Conservation (phyloP, 2,329 filamentous ascomycete species). For the Orbilia oligospora region DNA sequence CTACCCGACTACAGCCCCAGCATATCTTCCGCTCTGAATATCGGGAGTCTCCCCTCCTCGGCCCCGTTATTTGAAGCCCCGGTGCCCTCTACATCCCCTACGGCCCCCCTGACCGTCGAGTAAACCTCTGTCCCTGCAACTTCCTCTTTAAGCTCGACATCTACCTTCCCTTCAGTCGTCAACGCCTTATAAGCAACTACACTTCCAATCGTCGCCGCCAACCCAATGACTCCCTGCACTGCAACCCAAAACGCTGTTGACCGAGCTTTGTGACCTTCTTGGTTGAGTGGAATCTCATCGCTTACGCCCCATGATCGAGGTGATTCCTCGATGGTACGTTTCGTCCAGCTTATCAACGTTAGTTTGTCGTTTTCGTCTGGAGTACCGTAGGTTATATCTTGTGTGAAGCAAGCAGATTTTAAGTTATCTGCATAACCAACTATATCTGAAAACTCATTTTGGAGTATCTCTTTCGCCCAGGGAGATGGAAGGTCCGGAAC, state of each 20-base stretch:
- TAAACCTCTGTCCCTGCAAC: slow-evolving; percentile 24
- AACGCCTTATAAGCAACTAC: slow-evolving; percentile 36
- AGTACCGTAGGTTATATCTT: background rate
- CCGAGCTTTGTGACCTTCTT: slow-evolving; percentile 19
- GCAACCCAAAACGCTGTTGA: slow-evolving; percentile 38
- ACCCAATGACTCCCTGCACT: slow-evolving; percentile 25
- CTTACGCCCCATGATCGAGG: slow-evolving; percentile 19
- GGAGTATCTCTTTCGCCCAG: slow-evolving; percentile 75
- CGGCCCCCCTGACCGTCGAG: slow-evolving; percentile 2
- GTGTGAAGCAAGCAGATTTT: background rate
- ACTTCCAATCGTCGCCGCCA: slow-evolving; percentile 29
- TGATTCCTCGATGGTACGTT: slow-evolving; percentile 2
- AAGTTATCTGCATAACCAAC: slow-evolving; percentile 69
- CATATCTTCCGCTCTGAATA: slow-evolving; percentile 58
- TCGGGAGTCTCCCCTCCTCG: slow-evolving; percentile 26
- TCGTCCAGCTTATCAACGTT: slow-evolving; percentile 25
- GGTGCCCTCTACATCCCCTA: background rate
- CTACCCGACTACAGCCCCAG: slow-evolving; percentile 3
- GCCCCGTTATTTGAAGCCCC: slow-evolving; percentile 5
- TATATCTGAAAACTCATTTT: slow-evolving; percentile 69
- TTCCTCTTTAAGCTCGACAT: slow-evolving; percentile 36
- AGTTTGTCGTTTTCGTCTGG: slow-evolving; percentile 31
- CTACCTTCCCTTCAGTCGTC: slow-evolving; percentile 28
- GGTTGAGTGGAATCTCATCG: slow-evolving; percentile 34
- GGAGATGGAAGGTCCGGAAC: slow-evolving; percentile 74